Base-by-base conservation (phyloP, 2,329 filamentous ascomycete species). In the Monosporascus sp. region DNA sequence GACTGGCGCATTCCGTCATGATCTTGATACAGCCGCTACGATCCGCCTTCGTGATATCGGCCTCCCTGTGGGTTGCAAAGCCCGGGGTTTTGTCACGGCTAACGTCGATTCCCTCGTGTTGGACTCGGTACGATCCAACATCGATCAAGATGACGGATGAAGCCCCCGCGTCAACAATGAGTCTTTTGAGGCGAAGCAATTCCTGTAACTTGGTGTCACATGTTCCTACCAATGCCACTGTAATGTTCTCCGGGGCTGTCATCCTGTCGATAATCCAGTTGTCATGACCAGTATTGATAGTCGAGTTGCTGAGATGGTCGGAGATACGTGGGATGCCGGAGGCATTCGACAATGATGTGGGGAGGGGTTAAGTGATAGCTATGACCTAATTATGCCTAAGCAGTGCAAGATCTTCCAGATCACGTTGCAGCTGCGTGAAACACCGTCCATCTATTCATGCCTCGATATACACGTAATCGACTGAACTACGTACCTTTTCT, bases 161-260 rank as follows among this genome's bases (percentile, higher is more conserved):
- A 9, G 53, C 57, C 48, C 62, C 58, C 50, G 61, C 57, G 47
- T 60, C 52, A 48, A 72, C 52, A 54, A 82, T 73, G 57, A 74
- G 70, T 25, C 72, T 61, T 54, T 75, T 74, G 3, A 84, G 68
- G 62, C 77, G 83, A 4, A 82, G 69, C 3, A 83, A 71, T 63
- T 86, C 83, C 14, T 74, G 65, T 14, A 82, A 72, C 61, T 87
- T 87, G n/a, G 82, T 85, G 64, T 87, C 83, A 58, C 80, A 79
- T 15, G 83, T 87, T 45, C 83, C 83, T 24, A 87, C 64, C 15
- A 86, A 67, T 49, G 79, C 70, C 50, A 45, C 35, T 39, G 31
- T 31, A 20, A 27, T 31, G 24, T 46, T 27, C 22, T 46, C 43
- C 1, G 43, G 7, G 43, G 43, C 22, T 14, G 24, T n/a, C 43